These are phyloP conservation scores for Myxozyma vanderwaltii DNA, from an alignment of 805 yeast species.

Conservation along the genomic window DNA sequence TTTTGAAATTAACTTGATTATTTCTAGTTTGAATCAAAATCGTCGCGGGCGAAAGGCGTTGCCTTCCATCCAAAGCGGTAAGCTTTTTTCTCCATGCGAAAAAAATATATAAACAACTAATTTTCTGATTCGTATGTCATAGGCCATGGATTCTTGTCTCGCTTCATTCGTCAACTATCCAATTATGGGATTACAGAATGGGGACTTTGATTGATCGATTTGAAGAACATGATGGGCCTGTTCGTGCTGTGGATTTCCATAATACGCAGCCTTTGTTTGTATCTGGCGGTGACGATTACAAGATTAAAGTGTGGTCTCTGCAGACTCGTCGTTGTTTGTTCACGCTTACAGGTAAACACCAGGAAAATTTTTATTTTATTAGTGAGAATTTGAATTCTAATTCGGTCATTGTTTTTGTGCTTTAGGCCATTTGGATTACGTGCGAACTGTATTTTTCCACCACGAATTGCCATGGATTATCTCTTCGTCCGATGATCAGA, in stretches of 20 bases:
- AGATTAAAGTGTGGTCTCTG: constrained; percentile 94
- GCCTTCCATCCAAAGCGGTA: constrained; percentile 90
- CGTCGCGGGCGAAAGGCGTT: constrained; percentile 95
- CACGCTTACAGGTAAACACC: constrained; percentile 59
- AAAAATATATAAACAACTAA: too few species aligned
- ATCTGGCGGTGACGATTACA: constrained; percentile 96
- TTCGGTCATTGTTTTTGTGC: background rate
- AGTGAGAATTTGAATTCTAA: background rate
- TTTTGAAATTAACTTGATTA: background rate
- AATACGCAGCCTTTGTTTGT: constrained; percentile 97
- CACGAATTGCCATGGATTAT: constrained; percentile 96
- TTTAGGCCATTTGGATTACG: constrained; percentile 90
- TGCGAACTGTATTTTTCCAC: constrained; percentile 92
- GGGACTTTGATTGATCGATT: constrained; percentile 94
- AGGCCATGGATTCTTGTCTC: constrained; percentile 97
- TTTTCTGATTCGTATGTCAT: too few species aligned
- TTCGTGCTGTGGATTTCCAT: constrained; percentile 91
- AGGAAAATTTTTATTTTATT: background rate
- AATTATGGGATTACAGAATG: constrained; percentile 99
- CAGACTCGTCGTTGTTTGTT: constrained; percentile 88
- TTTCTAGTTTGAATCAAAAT: constrained; percentile 86
- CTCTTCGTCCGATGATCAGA: constrained; percentile 95
- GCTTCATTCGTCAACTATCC: constrained; percentile 96
- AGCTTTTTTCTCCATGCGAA: too few species aligned
- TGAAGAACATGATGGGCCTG: constrained; percentile 99